Base-by-base conservation (phyloP, 2,329 filamentous ascomycete species). In the Trichophyton simii region DNA sequence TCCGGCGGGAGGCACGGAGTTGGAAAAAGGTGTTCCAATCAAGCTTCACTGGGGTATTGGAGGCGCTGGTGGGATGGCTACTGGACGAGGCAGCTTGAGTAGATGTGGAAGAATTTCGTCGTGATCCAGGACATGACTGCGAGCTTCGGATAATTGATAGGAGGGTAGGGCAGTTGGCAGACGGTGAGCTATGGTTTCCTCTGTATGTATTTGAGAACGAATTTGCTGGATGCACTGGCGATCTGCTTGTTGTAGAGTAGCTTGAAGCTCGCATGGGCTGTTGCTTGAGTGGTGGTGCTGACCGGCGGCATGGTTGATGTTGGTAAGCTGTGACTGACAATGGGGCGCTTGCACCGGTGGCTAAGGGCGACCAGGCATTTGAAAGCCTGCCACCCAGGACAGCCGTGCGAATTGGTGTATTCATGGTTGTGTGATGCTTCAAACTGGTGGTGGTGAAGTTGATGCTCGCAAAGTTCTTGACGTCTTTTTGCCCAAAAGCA, bases 11-110 rank as follows among this genome's bases (percentile, higher is more conserved):
- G 68, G 90, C 88, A 70, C 92, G 90, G 63, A 97, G 86, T 72
- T 85, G 84, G 80, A 97, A 95, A 80, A 96, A 97, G 59, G 84
- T 85, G 78, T 96, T 87, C 92, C 92, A 97, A 76, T 90, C 83
- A 48, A 91, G 83, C n/a, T 60, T 60, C 15, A 63, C 59, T 13
- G 60, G 59, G 58, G 31, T 57, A 15, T 58, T 34, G 5, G 28
- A 11, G n/a, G 25, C 18, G n/a, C 31, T 50, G 34, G 34, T n/a
- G 9, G 5, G 9, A 28, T 59, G 13, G 42, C 41, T 48, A 22
- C 38, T 48, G 42, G 31, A 15, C 2, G 57, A 48, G n/a, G 57
- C 42, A 34, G 57, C 7, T 48, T 59, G 38, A 20, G 57, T 22
- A 18, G 57, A 59, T 3, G 57, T 44, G n/a, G 42, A 34, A 3